These are phyloP conservation scores for Zygosaccharomyces pseudobailii DNA, from an alignment of 1,139 yeast genomes.

Conservation along the genomic window DNA sequence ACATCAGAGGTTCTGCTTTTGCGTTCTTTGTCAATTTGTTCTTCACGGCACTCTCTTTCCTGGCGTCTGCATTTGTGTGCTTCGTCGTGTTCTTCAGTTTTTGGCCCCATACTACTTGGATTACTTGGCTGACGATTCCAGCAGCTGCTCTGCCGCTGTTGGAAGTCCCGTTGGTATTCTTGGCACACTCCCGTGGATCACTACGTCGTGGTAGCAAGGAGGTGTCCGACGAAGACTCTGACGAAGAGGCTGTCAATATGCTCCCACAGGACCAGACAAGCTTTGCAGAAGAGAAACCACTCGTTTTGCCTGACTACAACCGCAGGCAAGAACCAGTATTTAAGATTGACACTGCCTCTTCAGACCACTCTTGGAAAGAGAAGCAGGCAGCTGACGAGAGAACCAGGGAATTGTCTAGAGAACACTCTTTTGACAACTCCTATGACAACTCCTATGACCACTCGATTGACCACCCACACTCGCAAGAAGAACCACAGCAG, in stretches of 20 bases:
- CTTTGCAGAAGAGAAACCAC: constrained; percentile 11
- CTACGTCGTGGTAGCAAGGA: constrained; percentile 9
- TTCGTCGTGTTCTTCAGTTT: constrained; percentile 53
- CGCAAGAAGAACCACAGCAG: neutral
- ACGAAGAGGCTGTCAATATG: neutral
- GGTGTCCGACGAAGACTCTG: neutral
- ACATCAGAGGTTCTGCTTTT: constrained; percentile 37
- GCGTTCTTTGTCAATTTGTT: constrained; percentile 35
- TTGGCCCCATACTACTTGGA: constrained; percentile 62
- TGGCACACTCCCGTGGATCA: constrained; percentile 25
- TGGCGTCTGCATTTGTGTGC: constrained; percentile 50
- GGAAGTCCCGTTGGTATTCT: constrained; percentile 40
- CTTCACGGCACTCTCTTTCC: constrained; percentile 43
- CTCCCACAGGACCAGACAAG: constrained; percentile 1
- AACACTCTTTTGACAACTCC: constrained; percentile 1
- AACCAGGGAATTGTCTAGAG: constrained; percentile 2
- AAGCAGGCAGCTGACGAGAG: constrained; percentile 1
- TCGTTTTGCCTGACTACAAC: constrained; percentile 8
- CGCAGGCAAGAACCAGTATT: constrained; percentile 8
- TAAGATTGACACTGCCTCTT: constrained; percentile 9
- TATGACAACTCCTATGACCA: constrained; percentile 1
- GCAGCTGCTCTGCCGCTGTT: constrained; percentile 53
- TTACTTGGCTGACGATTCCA: constrained; percentile 65
- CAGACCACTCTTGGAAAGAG: constrained; percentile 7
- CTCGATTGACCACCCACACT: neutral